Conservation (phyloP, 2,329 filamentous ascomycete species). For the Ceratocystis eucalypticola region DNA sequence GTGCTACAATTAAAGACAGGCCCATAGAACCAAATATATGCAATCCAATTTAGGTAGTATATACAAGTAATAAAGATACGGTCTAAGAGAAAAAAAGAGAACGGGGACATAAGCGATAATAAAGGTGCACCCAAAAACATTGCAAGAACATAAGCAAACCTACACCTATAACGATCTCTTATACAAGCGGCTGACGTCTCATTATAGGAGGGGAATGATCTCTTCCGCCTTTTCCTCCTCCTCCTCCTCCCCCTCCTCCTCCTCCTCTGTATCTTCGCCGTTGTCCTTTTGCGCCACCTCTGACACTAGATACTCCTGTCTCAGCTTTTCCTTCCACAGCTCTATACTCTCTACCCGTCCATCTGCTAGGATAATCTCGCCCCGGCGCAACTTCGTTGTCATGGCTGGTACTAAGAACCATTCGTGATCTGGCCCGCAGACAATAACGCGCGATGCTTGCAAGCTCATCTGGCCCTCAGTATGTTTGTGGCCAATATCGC, state of each 20-base stretch:
- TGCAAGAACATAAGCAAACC: neutral
- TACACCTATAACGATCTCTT: neutral
- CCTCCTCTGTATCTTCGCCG: neutral
- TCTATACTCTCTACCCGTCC: slow-evolving; percentile 26
- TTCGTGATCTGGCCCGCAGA: slow-evolving; percentile 29
- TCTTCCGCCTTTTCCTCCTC: neutral
- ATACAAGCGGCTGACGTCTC: too few species aligned
- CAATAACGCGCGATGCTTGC: slow-evolving; percentile 24
- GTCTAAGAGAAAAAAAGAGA: neutral
- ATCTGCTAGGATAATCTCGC: slow-evolving; percentile 28
- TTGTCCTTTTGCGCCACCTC: neutral
- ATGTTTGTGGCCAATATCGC: slow-evolving; percentile 21
- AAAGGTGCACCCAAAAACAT: neutral
- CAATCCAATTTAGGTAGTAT: neutral
- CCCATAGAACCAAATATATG: neutral
- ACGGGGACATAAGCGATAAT: neutral
- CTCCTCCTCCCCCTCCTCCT: slow-evolving; percentile 2
- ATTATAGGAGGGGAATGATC: neutral
- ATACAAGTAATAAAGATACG: neutral
- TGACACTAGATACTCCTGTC: slow-evolving; percentile 17
- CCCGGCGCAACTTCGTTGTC: slow-evolving; percentile 26
- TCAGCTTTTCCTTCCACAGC: slow-evolving; percentile 28
- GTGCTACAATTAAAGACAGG: neutral
- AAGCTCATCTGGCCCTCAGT: slow-evolving; percentile 22
- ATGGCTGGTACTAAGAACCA: slow-evolving; percentile 31